phyloP scores from a whole-genome alignment of 2,329 filamentous ascomycete species.

The Aureobasidium sp. region DNA sequence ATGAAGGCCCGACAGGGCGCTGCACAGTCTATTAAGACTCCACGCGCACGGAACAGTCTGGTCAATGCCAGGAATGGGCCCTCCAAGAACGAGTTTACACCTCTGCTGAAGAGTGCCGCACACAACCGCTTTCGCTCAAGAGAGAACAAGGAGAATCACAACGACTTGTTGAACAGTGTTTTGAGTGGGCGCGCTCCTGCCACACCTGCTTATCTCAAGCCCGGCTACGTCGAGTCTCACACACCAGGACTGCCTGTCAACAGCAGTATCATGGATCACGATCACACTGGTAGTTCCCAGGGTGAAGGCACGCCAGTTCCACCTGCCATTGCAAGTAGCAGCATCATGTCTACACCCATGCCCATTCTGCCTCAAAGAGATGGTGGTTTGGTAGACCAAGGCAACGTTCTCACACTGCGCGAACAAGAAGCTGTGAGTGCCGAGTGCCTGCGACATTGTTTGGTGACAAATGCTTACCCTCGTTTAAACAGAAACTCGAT shows the following conservation, averaged over 20 bases:
- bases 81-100: slow-evolving; percentile 75
- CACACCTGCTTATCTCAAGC: slow-evolving; percentile 62
- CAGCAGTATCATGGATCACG: slow-evolving; percentile 59
- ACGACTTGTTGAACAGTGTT: slow-evolving; percentile 23
- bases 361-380: slow-evolving; percentile 58
- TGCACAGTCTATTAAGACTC: slow-evolving; percentile 61
- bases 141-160: slow-evolving; percentile 21
- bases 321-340: slow-evolving; percentile 71
- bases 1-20: slow-evolving; percentile 57
- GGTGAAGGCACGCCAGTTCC: slow-evolving; percentile 68
- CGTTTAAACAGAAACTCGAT: slow-evolving; percentile 60
- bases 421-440: slow-evolving; percentile 79
- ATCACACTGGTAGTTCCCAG: slow-evolving; percentile 56
- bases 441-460: no score
- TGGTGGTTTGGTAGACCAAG: slow-evolving; percentile 68
- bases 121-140: slow-evolving; percentile 51
- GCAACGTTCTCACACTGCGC: slow-evolving; percentile 82
- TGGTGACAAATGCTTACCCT: not conserved
- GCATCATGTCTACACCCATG: slow-evolving; percentile 72
- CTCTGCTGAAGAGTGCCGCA: slow-evolving; percentile 77
- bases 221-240: slow-evolving; percentile 56
- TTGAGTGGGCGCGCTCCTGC: slow-evolving; percentile 43
- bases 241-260: slow-evolving; percentile 73
- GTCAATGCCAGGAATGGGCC: slow-evolving; percentile 58
- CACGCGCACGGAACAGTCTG: slow-evolving; percentile 64